phyloP scores from a whole-genome alignment of 345 rosid species.

The Syzygium oleosum region DNA sequence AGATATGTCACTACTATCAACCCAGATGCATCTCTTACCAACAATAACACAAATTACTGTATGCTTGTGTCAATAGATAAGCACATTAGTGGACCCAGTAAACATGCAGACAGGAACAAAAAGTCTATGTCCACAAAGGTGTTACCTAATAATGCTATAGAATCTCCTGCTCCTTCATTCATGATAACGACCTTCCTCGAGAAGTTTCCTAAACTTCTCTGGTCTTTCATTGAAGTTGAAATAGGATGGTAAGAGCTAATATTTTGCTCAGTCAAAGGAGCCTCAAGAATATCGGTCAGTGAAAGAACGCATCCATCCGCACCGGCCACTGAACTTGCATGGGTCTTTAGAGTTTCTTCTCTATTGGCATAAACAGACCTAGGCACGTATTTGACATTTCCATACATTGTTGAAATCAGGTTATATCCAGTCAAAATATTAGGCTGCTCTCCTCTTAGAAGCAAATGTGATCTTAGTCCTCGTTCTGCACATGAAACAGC shows the following conservation, averaged over 20 bases:
- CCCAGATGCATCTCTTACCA: background rate
- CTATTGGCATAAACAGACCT: slow-evolving; percentile 58
- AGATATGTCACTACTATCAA: background rate
- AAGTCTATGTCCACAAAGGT: background rate
- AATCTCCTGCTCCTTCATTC: slow-evolving; percentile 88
- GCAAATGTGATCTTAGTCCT: slow-evolving; percentile 76
- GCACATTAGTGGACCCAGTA: background rate
- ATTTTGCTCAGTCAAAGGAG: slow-evolving; percentile 9
- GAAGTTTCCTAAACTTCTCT: slow-evolving; percentile 1
- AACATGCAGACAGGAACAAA: background rate
- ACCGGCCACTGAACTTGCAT: slow-evolving; percentile 55
- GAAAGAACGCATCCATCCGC: slow-evolving; percentile 29
- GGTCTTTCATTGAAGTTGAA: slow-evolving; percentile 6
- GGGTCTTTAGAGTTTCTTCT: slow-evolving; percentile 43
- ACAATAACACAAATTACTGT: background rate
- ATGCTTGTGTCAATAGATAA: background rate
- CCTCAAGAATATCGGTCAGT: slow-evolving; percentile 45
- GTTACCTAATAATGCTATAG: slow-evolving; percentile 73
- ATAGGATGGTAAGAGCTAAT: slow-evolving; percentile 6
- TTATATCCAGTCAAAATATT: slow-evolving; percentile 73
- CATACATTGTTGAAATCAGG: slow-evolving; percentile 65
- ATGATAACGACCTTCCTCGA: slow-evolving; percentile 51
- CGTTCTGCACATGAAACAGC: slow-evolving; percentile 89
- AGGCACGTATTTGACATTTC: slow-evolving; percentile 56
- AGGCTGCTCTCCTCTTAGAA: slow-evolving; percentile 85